phyloP scores from a whole-genome alignment of 345 rosid genomes.

The Camelina sativa region DNA sequence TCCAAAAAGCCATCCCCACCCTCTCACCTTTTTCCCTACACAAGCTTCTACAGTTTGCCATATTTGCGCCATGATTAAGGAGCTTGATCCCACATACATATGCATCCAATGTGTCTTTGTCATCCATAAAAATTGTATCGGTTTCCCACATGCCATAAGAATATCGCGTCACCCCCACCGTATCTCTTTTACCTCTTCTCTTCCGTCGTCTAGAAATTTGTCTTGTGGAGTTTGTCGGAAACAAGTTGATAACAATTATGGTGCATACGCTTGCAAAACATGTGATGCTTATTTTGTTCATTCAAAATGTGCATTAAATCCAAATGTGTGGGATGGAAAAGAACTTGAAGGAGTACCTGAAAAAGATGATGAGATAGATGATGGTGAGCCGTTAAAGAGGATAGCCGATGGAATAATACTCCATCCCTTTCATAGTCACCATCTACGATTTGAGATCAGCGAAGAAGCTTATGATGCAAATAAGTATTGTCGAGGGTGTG shows the following conservation, averaged over 20 bases:
- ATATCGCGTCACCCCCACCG: conserved; percentile 32
- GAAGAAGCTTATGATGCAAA: background rate
- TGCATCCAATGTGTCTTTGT: background rate
- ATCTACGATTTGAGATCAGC: background rate
- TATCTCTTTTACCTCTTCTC: conserved; percentile 4
- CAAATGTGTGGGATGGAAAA: background rate
- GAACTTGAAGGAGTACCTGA: background rate
- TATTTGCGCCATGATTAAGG: background rate
- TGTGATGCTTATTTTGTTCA: background rate
- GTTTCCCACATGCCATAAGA: conserved; percentile 13
- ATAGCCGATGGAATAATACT: background rate
- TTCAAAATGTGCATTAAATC: background rate
- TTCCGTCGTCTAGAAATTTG: background rate
- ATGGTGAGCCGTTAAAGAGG: background rate
- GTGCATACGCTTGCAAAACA: background rate
- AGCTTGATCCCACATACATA: background rate
- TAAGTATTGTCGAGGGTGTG: background rate
- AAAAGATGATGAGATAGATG: background rate
- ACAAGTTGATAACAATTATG: background rate
- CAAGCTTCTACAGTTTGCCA: background rate
- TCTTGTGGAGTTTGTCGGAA: background rate
- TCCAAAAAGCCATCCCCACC: background rate
- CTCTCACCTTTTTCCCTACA: background rate
- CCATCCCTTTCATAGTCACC: background rate
- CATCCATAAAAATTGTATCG: background rate